Conservation (phyloP, 2,329 filamentous ascomycete genomes). For the Daldinia sp. region DNA sequence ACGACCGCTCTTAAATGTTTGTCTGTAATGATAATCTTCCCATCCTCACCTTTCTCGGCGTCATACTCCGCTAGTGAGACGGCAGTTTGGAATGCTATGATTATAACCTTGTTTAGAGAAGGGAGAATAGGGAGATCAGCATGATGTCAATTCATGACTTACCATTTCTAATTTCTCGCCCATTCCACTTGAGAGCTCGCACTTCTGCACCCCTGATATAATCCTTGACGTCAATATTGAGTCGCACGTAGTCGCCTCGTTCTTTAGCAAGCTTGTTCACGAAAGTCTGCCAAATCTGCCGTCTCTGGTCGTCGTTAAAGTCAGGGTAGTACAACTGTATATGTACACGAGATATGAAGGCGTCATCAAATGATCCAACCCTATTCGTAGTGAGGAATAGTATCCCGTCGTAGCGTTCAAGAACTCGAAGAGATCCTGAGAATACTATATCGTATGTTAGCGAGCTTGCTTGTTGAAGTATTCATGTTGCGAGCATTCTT, state of each 20-base stretch:
- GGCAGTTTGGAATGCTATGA: slow-evolving; percentile 50
- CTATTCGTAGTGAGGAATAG: slow-evolving; percentile 51
- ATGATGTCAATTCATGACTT: slow-evolving; percentile 1
- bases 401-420: slow-evolving; percentile 52
- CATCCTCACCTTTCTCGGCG: slow-evolving; percentile 49
- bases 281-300: slow-evolving; percentile 49
- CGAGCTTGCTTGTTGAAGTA: not conserved
- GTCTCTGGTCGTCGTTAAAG: slow-evolving; percentile 46
- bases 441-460: not conserved
- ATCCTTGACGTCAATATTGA: slow-evolving; percentile 39
- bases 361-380: slow-evolving; percentile 50
- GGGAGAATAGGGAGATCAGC: not conserved
- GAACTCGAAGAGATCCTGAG: slow-evolving; percentile 48
- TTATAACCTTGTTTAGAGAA: slow-evolving; percentile 8
- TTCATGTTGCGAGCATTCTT: not conserved
- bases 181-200: slow-evolving; percentile 41
- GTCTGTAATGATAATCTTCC: slow-evolving; percentile 45
- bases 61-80: slow-evolving; percentile 52
- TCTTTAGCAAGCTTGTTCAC: slow-evolving; percentile 47
- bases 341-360: slow-evolving; percentile 51
- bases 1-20: slow-evolving; percentile 48
- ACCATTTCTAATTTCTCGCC: slow-evolving; percentile 45
- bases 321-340: slow-evolving; percentile 48
- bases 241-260: slow-evolving; percentile 39
- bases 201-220: slow-evolving; percentile 41